These are phyloP conservation scores for Salix koriyanagi DNA, from an alignment of 345 rosid species.

Conservation along the genomic window DNA sequence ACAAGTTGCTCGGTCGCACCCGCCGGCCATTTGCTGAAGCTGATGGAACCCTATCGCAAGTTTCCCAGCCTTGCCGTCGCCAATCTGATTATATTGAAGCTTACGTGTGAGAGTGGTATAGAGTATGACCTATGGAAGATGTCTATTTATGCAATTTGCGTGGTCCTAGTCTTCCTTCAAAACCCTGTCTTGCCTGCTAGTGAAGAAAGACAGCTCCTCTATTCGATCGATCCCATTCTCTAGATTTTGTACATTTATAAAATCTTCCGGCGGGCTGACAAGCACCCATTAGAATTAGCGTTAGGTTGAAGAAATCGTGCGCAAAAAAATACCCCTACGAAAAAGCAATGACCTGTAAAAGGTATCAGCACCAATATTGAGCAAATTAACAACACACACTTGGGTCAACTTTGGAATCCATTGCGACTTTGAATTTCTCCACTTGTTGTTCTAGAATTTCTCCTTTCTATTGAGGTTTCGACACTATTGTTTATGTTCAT, in stretches of 20 bases:
- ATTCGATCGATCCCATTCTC: background rate
- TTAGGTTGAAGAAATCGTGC: slow-evolving; percentile 28
- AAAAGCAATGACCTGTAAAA: slow-evolving; percentile 11
- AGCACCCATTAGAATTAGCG: slow-evolving; percentile 22
- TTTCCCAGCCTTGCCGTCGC: slow-evolving; percentile 2
- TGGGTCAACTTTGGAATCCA: slow-evolving; percentile 47
- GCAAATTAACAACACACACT: background rate
- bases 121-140: background rate
- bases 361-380: slow-evolving; percentile 8
- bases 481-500: background rate
- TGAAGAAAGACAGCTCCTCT: slow-evolving; percentile 9
- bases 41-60: slow-evolving; percentile 14
- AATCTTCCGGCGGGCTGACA: slow-evolving; percentile 26
- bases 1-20: slow-evolving; percentile 35
- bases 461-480: background rate
- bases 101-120: slow-evolving; percentile 28
- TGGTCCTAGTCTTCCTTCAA: background rate
- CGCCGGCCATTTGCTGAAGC: slow-evolving; percentile 29
- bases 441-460: slow-evolving; percentile 14
- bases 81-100: slow-evolving; percentile 13
- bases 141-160: slow-evolving; percentile 3
- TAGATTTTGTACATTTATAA: background rate
- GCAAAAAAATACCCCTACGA: background rate
- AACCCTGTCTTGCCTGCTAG: slow-evolving; percentile 1
- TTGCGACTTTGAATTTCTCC: slow-evolving; percentile 28